phyloP scores from a whole-genome alignment of 2,329 filamentous ascomycete species.

The Ophiocordyceps unilateralis region DNA sequence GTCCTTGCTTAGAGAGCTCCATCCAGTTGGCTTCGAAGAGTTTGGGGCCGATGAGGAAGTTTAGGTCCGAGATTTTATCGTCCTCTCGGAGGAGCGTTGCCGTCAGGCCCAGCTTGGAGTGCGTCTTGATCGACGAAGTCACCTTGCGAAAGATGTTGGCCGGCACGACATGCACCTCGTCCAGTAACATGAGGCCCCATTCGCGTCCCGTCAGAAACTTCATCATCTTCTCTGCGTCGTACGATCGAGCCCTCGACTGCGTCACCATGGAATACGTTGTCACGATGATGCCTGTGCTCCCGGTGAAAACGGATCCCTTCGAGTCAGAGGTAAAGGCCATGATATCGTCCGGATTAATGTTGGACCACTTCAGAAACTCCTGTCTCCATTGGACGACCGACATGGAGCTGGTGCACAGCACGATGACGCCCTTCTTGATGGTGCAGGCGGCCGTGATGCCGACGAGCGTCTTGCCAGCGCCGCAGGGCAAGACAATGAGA shows the following conservation, averaged over 20 bases:
- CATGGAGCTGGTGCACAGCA: constrained; percentile 95
- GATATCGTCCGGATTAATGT: constrained; percentile 81
- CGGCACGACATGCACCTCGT: constrained; percentile 95
- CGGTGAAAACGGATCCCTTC: constrained; percentile 61
- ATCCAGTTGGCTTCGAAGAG: constrained; percentile 99
- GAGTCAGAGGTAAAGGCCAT: constrained; percentile 89
- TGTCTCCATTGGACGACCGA: constrained; percentile 93
- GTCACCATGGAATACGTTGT: constrained; percentile 99
- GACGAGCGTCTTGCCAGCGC: constrained; percentile 90
- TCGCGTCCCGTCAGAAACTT: constrained; percentile 75
- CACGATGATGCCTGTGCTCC: constrained; percentile 89
- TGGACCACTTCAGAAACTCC: constrained; percentile 97
- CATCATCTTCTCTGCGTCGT: constrained; percentile 97
- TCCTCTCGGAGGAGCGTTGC: constrained; percentile 90
- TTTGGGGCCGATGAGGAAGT: constrained; percentile 94
- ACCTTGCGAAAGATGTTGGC: constrained; percentile 93
- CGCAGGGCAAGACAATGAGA: constrained; percentile 91
- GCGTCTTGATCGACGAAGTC: constrained; percentile 81
- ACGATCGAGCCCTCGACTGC: constrained; percentile 67
- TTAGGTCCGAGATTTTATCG: constrained; percentile 94
- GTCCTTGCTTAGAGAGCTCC: constrained; percentile 89
- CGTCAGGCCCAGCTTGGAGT: constrained; percentile 87
- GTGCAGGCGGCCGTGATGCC: constrained; percentile 98
- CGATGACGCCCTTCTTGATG: constrained; percentile 90
- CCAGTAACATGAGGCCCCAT: constrained; percentile 93